phyloP scores from a whole-genome alignment of 805 yeast species.

The Saturnispora zaruensis region DNA sequence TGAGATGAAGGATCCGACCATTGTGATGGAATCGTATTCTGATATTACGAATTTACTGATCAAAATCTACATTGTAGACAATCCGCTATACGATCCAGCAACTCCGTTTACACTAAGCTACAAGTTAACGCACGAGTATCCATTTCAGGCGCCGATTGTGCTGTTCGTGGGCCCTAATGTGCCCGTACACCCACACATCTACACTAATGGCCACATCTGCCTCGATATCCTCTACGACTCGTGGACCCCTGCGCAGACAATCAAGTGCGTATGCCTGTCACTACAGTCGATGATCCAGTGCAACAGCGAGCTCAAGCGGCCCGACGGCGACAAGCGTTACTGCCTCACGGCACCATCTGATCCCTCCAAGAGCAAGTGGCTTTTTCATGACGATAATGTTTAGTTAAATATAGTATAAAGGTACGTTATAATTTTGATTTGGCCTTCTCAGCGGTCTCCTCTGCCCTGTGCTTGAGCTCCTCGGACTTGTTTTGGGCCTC shows the following conservation, averaged over 20 bases:
- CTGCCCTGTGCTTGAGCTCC: background rate
- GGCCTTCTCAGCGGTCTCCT: background rate
- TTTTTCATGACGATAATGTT: constrained; percentile 52
- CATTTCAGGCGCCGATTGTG: constrained; percentile 11
- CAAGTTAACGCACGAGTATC: constrained; percentile 6
- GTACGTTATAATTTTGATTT: background rate
- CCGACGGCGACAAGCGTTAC: constrained; percentile 48
- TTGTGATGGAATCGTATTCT: background rate
- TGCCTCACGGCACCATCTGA: constrained; percentile 45
- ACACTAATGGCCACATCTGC: constrained; percentile 74
- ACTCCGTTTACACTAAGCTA: constrained; percentile 5
- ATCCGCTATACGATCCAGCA: constrained; percentile 4
- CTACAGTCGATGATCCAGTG: constrained; percentile 56
- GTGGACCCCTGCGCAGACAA: constrained; percentile 58
- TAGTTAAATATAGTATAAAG: constrained; percentile 7
- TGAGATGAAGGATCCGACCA: constrained; percentile 1
- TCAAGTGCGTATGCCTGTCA: constrained; percentile 43
- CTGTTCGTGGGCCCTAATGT: constrained; percentile 24
- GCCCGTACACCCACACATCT: constrained; percentile 69
- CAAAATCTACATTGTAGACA: constrained; percentile 2
- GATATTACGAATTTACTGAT: constrained; percentile 3
- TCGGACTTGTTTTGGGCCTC: background rate
- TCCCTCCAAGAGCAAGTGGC: constrained; percentile 43
- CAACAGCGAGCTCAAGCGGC: constrained; percentile 40
- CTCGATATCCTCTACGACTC: constrained; percentile 54